Evolutionary conservation across 768 basidiomycete genomes (phyloP).

Genomic region (Leccinum imitatum): DNA sequence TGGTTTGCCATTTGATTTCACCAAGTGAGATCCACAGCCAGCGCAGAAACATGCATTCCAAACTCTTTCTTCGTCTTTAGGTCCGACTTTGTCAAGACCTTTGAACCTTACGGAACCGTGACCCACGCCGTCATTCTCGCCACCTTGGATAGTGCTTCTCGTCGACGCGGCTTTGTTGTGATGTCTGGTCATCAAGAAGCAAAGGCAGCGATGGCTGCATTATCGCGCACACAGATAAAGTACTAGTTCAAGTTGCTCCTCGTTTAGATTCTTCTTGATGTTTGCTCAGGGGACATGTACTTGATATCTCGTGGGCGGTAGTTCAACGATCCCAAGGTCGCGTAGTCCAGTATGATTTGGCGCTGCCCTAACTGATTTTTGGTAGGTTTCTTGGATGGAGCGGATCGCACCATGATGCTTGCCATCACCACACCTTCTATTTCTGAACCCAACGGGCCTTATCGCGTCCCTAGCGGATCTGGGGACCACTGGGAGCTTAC

Average conservation of each 20-base stretch:
- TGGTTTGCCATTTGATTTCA: constrained; percentile 77
- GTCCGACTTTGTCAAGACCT: constrained; percentile 60
- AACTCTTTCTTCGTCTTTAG: constrained; percentile 17
- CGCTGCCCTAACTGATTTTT: constrained; percentile 8
- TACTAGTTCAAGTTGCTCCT: constrained; percentile 30
- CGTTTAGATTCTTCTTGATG: constrained; percentile 2
- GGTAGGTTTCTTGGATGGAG: constrained; percentile 77
- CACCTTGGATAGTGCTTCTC: constrained; percentile 80
- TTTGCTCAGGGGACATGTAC: constrained; percentile 58
- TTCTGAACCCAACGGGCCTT: constrained; percentile 27
- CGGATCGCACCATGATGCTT: constrained; percentile 68
- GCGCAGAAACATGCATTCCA: background rate
- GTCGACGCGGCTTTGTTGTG: constrained; percentile 80
- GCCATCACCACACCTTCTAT: constrained; percentile 44
- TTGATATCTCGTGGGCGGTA: constrained; percentile 86
- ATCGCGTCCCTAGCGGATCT: constrained; percentile 27
- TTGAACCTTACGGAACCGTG: constrained; percentile 65
- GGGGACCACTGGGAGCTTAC: constrained; percentile 37
- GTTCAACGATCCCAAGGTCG: constrained; percentile 82
- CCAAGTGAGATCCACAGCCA: constrained; percentile 50
- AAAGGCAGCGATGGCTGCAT: constrained; percentile 58
- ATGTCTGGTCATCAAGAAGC: constrained; percentile 77
- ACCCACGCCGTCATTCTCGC: constrained; percentile 79
- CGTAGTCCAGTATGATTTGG: background rate
- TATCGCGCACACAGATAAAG: constrained; percentile 73